phyloP scores from a whole-genome alignment of 2,329 filamentous ascomycete species.

The Fusarium albidum region DNA sequence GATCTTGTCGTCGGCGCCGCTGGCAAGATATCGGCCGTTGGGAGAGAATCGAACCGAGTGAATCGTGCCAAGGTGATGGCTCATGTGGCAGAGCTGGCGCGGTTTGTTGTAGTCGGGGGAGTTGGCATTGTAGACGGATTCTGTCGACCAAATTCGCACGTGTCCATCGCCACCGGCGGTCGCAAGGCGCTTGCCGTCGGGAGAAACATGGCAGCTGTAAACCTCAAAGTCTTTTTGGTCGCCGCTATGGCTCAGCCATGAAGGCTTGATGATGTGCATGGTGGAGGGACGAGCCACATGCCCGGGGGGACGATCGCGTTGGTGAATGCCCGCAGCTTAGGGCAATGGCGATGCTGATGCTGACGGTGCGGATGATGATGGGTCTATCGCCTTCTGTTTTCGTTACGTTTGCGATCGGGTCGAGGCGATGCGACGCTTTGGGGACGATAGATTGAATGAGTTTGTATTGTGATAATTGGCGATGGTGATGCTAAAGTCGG shows the following conservation, averaged over 20 bases:
- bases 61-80: conserved; percentile 96
- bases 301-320: conserved; percentile 21
- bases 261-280: conserved; percentile 92
- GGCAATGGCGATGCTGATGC: not conserved
- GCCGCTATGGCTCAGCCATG: conserved; percentile 95
- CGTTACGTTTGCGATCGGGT: not conserved
- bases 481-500: conserved; percentile 19
- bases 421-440: conserved; percentile 8
- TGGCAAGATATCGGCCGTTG: conserved; percentile 94
- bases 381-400: not conserved
- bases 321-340: conserved; percentile 3
- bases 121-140: conserved; percentile 85
- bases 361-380: not conserved
- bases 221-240: conserved; percentile 99
- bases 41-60: conserved; percentile 97
- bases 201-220: conserved; percentile 97
- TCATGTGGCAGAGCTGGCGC: conserved; percentile 96
- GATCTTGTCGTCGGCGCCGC: conserved; percentile 97
- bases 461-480: conserved; percentile 6
- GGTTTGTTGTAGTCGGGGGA: conserved; percentile 77
- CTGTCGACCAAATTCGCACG: conserved; percentile 97
- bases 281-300: conserved; percentile 38
- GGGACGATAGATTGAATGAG: not conserved
- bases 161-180: conserved; percentile 97
- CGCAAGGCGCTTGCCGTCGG: conserved; percentile 89